A percentile compares a stretch with the other conserved stretches of the same genome.
Evolutionary conservation across 2,329 filamentous ascomycete genomes (phyloP).

Genomic region (Pseudogymnoascus sp.): DNA sequence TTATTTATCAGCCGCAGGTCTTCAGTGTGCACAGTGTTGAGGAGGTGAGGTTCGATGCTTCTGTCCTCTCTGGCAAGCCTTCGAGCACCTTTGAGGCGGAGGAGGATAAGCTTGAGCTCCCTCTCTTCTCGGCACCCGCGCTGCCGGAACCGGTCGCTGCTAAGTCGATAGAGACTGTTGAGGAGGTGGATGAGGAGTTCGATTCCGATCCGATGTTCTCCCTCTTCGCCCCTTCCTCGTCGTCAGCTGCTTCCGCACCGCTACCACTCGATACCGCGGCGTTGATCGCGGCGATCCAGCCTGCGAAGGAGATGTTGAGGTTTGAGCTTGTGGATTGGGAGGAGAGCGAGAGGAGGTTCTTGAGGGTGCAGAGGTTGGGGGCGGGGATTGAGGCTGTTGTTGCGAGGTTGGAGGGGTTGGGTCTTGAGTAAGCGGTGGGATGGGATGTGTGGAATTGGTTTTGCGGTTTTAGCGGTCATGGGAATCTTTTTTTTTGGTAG

Average conservation of each 20-base stretch:
- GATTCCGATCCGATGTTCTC: conserved; percentile 57
- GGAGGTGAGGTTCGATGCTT: conserved; percentile 46
- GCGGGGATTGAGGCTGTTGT: conserved; percentile 23
- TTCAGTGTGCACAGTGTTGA: conserved; percentile 67
- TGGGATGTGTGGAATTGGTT: neutral
- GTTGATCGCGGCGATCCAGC: conserved; percentile 47
- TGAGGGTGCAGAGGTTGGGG: conserved; percentile 20
- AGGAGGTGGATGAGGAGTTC: conserved; percentile 46
- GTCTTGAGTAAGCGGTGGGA: neutral
- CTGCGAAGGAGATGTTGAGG: conserved; percentile 57
- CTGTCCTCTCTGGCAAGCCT: conserved; percentile 64
- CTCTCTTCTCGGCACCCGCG: conserved; percentile 24
- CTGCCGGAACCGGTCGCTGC: neutral
- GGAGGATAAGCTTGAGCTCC: conserved; percentile 42
- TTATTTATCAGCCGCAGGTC: conserved; percentile 61
- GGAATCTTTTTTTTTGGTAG: neutral
- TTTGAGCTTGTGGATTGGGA: conserved; percentile 59
- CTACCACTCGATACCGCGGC: conserved; percentile 38
- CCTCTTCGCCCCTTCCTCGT: conserved; percentile 42
- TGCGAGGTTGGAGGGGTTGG: conserved; percentile 19
- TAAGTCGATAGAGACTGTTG: conserved; percentile 26
- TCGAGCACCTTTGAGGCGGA: conserved; percentile 42
- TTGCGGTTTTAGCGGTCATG: conserved; percentile 5
- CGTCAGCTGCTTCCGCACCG: conserved; percentile 23
- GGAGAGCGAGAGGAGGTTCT: conserved; percentile 19